These are phyloP conservation scores for Lachnellula cervina DNA, from an alignment of 2,329 filamentous ascomycete species.

Conservation along the genomic window DNA sequence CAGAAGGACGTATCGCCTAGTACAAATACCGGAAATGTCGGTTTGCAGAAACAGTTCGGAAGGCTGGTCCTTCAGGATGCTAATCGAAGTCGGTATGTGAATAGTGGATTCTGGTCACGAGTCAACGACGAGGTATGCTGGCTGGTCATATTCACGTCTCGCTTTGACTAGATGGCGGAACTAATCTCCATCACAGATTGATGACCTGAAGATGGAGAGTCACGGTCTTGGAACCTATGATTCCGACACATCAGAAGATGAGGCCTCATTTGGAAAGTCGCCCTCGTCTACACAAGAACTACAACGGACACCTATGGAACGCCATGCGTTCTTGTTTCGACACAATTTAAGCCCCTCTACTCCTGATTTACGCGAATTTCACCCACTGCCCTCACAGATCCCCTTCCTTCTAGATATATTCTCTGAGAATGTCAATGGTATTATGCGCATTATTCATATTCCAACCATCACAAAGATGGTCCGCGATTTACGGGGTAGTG, in stretches of 20 bases:
- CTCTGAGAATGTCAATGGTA: constrained; percentile 46
- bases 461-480: constrained; percentile 39
- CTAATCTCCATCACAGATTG: constrained; percentile 34
- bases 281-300: constrained; percentile 36
- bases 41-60: constrained; percentile 41
- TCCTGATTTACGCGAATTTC: constrained; percentile 37
- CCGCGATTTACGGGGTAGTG: constrained; percentile 32
- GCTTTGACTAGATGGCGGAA: constrained; percentile 5
- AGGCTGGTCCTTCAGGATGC: constrained; percentile 43
- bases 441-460: constrained; percentile 42
- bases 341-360: constrained; percentile 36
- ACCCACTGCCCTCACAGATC: constrained; percentile 50
- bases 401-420: constrained; percentile 49
- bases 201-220: constrained; percentile 40
- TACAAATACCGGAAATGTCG: background rate
- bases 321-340: constrained; percentile 48
- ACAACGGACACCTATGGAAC: constrained; percentile 39
- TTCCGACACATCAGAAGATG: constrained; percentile 38
- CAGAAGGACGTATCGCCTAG: background rate
- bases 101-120: constrained; percentile 50
- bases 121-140: constrained; percentile 49
- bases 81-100: constrained; percentile 39
- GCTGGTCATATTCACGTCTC: background rate
- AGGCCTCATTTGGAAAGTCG: constrained; percentile 28
- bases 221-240: constrained; percentile 31